A percentile compares a stretch with the other conserved stretches of the same genome.
phyloP scores from a whole-genome alignment of 2,329 filamentous ascomycete genomes.

The Penicillium sp. region DNA sequence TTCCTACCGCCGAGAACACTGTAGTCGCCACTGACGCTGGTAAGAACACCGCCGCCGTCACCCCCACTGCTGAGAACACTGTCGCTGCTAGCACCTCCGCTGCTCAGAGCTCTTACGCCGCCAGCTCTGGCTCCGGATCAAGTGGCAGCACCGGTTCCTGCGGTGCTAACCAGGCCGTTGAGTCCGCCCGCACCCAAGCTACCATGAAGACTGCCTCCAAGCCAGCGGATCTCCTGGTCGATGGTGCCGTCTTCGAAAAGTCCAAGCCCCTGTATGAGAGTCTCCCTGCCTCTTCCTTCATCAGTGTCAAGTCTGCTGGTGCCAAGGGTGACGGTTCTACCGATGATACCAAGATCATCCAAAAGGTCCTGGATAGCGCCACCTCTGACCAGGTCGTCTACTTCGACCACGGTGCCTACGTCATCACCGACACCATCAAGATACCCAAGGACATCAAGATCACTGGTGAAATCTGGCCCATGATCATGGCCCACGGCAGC shows the following conservation, averaged over 20 bases:
- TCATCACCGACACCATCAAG: slow-evolving; percentile 60
- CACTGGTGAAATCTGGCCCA: slow-evolving; percentile 86
- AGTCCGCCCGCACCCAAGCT: slow-evolving; percentile 58
- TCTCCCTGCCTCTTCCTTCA: slow-evolving; percentile 66
- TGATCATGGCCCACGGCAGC: slow-evolving; percentile 78
- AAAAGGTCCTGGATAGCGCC: slow-evolving; percentile 70
- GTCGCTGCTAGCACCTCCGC: slow-evolving; percentile 1
- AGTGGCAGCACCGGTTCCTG: slow-evolving; percentile 16
- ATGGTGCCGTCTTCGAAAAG: slow-evolving; percentile 74
- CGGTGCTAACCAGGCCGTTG: slow-evolving; percentile 32
- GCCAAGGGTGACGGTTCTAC: slow-evolving; percentile 84
- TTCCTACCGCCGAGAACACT: slow-evolving; percentile 1
- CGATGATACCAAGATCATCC: slow-evolving; percentile 84
- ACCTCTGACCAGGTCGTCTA: slow-evolving; percentile 61
- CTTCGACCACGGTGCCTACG: slow-evolving; percentile 65
- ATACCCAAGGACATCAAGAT: slow-evolving; percentile 77
- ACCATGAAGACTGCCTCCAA: slow-evolving; percentile 59
- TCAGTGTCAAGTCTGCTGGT: slow-evolving; percentile 79
- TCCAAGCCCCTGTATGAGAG: slow-evolving; percentile 86
- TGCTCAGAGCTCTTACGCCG: not conserved
- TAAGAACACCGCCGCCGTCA: slow-evolving; percentile 5
- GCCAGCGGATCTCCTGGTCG: slow-evolving; percentile 63
- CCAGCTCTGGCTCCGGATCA: slow-evolving; percentile 7
- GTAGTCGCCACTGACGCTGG: slow-evolving; percentile 4
- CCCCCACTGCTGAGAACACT: no score